Base-by-base conservation (phyloP, 1,139 yeast species). In the Diutina neorugosa region DNA sequence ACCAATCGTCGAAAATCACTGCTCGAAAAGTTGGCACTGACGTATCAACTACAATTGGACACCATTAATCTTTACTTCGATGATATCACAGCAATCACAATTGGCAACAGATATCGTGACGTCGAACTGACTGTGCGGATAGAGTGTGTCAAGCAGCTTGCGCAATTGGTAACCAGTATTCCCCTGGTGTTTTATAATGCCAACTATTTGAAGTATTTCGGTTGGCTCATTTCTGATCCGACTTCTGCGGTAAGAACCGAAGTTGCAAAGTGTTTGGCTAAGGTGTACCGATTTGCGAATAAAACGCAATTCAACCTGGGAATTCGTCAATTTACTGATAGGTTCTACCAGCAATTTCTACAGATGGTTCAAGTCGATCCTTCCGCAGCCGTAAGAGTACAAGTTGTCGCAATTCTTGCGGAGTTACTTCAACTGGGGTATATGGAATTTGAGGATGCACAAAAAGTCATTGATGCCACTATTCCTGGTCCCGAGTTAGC, bases 211-310 rank as follows among this genome's bases (percentile, higher is more conserved):
- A 77, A 91, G 56, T 87, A 86, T 63, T 78, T 85, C 62, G 96
- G 96, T 2, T 86, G 95, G 94, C 72, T 88, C 21, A 69, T 90
- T 51, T 82, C 93, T 8, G 98, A 91, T 62, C 74, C 82, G 1
- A 76, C 78, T 20, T 67, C 77, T 16, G 59, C 65, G 3, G 94
- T 88, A 1, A 75, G 96, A 58, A 63, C 71, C 6, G 93, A 86
- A 60, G 90, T 82, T 1, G 64, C 86, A 20, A 79, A 74, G 58
- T 75, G 78, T 3, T 67, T 91, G 52, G 69, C 78, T 2, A 80
- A 71, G 57, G 61, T 82, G 34, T 81, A 77, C 58, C 76, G 70
- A 53, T 66, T 54, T 27, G 57, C 60, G 19, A 58, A 61, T 21
- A 53, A 58, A 8, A 21, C 53, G 53, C 18, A 58, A 58, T n/a